Conservation (phyloP, 192 early-diverging fungal species). For the Gaertneriomyces semiglobifer region DNA sequence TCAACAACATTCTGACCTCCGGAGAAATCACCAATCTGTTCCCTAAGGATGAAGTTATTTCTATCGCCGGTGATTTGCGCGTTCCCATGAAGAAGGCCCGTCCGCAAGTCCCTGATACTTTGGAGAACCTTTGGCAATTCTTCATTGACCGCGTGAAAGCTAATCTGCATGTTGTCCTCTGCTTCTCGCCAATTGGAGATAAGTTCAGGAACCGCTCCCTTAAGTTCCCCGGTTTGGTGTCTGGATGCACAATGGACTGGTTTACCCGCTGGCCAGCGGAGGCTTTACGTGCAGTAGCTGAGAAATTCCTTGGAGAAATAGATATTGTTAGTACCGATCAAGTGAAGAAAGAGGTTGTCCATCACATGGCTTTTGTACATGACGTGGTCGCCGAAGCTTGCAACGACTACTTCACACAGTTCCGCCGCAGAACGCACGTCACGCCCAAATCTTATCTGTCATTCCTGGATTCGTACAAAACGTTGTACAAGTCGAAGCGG, state of each 20-base stretch:
- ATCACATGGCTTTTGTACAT: slow-evolving; percentile 62
- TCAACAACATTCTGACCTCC: slow-evolving; percentile 66
- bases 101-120: slow-evolving; percentile 54
- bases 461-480: slow-evolving; percentile 58
- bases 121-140: slow-evolving; percentile 67
- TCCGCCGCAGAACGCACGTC: slow-evolving; percentile 59
- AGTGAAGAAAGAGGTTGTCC: slow-evolving; percentile 57
- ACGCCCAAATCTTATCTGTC: slow-evolving; percentile 64
- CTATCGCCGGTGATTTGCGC: slow-evolving; percentile 53
- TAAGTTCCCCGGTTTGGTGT: slow-evolving; percentile 63
- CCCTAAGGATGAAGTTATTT: slow-evolving; percentile 63
- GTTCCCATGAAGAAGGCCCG: slow-evolving; percentile 56
- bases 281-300: slow-evolving; percentile 54
- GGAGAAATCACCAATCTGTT: slow-evolving; percentile 65
- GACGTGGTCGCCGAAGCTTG: slow-evolving; percentile 62
- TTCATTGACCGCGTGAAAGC: slow-evolving; percentile 66
- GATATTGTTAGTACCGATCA: slow-evolving; percentile 55
- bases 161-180: slow-evolving; percentile 62
- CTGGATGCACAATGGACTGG: slow-evolving; percentile 66
- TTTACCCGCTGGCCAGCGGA: slow-evolving; percentile 62
- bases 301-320: slow-evolving; percentile 57
- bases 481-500: slow-evolving; percentile 47
- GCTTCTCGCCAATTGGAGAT: slow-evolving; percentile 65
- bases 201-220: slow-evolving; percentile 64
- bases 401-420: slow-evolving; percentile 60